Evolutionary conservation across 2,329 filamentous ascomycete species (phyloP).

Genomic region (Pseudogymnoascus verrucosus): DNA sequence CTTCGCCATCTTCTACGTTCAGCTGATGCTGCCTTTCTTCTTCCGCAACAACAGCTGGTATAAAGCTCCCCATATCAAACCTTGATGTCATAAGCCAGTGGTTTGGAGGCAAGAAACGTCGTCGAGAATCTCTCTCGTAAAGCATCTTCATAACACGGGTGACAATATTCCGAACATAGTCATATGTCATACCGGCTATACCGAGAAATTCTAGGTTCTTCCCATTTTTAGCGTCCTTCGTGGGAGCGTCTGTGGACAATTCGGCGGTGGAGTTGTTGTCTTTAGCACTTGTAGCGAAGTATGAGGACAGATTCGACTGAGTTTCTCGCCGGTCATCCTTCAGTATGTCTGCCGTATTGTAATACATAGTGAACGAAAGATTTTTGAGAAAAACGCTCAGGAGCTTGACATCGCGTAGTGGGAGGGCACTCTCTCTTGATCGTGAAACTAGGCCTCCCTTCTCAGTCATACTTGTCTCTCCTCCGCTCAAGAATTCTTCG

Average conservation of each 20-base stretch:
- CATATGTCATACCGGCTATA: conserved; percentile 64
- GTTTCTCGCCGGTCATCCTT: conserved; percentile 29
- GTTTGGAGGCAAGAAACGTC: conserved; percentile 70
- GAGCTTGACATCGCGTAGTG: conserved; percentile 60
- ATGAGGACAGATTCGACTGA: conserved; percentile 36
- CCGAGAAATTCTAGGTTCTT: conserved; percentile 37
- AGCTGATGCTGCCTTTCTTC: conserved; percentile 70
- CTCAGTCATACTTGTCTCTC: conserved; percentile 34
- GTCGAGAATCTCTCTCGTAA: conserved; percentile 86
- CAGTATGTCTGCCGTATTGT: conserved; percentile 62
- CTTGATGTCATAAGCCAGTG: conserved; percentile 91
- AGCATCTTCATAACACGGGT: conserved; percentile 78
- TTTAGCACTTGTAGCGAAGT: conserved; percentile 31
- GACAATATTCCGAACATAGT: conserved; percentile 70
- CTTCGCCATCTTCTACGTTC: conserved; percentile 52
- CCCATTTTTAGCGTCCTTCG: conserved; percentile 1
- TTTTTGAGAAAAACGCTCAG: conserved; percentile 85
- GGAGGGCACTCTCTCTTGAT: conserved; percentile 58
- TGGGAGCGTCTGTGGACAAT: not conserved
- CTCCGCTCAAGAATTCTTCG: conserved; percentile 77
- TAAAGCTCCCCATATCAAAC: conserved; percentile 84
- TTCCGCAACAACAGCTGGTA: conserved; percentile 77
- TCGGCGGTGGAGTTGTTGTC: conserved; percentile 6
- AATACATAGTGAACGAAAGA: conserved; percentile 80
- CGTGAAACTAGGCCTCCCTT: conserved; percentile 37